Base-by-base conservation (phyloP, 2,329 filamentous ascomycete species). In the Monosporascus sp. region DNA sequence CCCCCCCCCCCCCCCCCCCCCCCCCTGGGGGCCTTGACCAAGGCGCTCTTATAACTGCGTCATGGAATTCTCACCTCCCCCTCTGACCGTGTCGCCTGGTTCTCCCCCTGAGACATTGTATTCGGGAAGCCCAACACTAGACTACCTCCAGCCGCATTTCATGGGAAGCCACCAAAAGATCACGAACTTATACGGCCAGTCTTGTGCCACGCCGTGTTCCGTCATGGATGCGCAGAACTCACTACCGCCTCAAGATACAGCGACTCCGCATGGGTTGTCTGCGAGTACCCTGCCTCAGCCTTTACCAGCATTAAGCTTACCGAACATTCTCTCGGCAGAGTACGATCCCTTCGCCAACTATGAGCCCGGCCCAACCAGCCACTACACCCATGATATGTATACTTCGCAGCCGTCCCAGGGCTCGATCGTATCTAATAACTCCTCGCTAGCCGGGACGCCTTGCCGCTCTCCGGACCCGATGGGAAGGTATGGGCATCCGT, bases 341-440 rank as follows among this genome's bases (percentile, higher is more conserved):
- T 83, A 81, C 62, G 75, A 78, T 59, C 65, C 73, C 31, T 83
- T 80, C 61, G 69, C 71, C 55, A 68, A 70, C 52, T 81, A 79
- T 60, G 72, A 75, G 37, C 60, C 70, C 25, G 63, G 67, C 50
- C 63, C 76, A 56, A 63, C 72, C 51, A 56, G 68, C 20, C 57
- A 75, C 3, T 81, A 79, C 58, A 70, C 66, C 54, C 72, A 76
- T 60, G 75, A 78, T 54, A 61, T 75, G 52, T 82, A 81, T 62
- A 63, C 69, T 27, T 60, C 70, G 34, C 70, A 73, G 49, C 63
- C 68, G 39, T 62, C 66, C 44, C 71, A 74, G 52, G 60, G 60
- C 44, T 54, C 60, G 11, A 52, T 60, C 20, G 57, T 66, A 18
- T 57, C 62, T 36, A 58, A 63, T 55, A 58, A 62, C 57, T 56